Percentiles rank a stretch among this genome's conserved stretches.
Conservation (phyloP, 345 rosid genomes). For the Stellera chamaejasme region DNA sequence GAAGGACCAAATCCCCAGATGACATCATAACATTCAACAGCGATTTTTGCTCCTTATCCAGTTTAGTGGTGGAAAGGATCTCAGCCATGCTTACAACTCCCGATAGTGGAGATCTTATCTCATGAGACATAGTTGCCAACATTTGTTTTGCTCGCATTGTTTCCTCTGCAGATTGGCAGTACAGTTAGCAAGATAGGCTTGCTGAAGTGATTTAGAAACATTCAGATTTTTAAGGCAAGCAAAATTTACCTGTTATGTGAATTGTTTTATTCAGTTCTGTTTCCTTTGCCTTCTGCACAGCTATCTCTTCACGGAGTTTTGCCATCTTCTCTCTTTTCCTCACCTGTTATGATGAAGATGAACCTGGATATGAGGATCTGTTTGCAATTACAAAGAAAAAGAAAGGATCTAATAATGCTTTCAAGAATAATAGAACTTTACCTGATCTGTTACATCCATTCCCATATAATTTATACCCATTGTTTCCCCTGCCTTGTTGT, state of each 20-base stretch:
- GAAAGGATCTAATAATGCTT: slow-evolving; percentile 1
- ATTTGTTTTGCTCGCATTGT: slow-evolving; percentile 97
- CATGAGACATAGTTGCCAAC: slow-evolving; percentile 98
- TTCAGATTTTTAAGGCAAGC: neutral
- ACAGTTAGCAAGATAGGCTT: neutral
- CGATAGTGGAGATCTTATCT: slow-evolving; percentile 88
- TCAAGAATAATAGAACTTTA: slow-evolving; percentile 13
- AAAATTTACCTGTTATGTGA: slow-evolving; percentile 74
- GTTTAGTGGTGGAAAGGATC: slow-evolving; percentile 71
- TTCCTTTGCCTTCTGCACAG: slow-evolving; percentile 93
- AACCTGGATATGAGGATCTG: neutral
- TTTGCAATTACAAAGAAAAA: neutral
- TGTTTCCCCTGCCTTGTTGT: slow-evolving; percentile 72
- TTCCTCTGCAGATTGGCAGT: slow-evolving; percentile 56
- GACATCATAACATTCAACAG: slow-evolving; percentile 86
- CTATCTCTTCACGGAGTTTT: slow-evolving; percentile 88
- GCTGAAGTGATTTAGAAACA: slow-evolving; percentile 6
- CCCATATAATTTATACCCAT: slow-evolving; percentile 97
- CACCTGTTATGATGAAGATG: slow-evolving; percentile 29
- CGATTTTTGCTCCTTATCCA: slow-evolving; percentile 70
- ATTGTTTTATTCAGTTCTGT: slow-evolving; percentile 90
- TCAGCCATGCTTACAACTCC: slow-evolving; percentile 98
- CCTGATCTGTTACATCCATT: slow-evolving; percentile 98
- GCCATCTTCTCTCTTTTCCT: slow-evolving; percentile 82
- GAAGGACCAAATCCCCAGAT: slow-evolving; percentile 95